phyloP scores from a whole-genome alignment of 192 early-diverging fungal species.

The Entomortierella lignicola region DNA sequence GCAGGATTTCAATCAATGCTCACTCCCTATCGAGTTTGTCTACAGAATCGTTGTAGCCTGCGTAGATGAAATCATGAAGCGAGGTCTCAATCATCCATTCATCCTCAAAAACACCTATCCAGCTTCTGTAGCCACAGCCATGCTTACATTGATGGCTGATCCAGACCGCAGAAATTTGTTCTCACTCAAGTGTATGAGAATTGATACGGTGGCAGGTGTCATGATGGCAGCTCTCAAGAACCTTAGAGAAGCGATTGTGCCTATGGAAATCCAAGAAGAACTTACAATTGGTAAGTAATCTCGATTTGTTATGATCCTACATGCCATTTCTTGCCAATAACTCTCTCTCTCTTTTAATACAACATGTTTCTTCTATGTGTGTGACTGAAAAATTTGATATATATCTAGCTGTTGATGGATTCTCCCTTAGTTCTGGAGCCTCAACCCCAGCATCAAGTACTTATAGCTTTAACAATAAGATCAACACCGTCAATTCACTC shows the following conservation, averaged over 20 bases:
- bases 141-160: constrained; percentile 44
- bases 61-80: constrained; percentile 49
- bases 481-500: constrained; percentile 43
- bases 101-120: constrained; percentile 48
- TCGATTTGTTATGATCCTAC: too few species aligned
- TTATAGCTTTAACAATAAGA: constrained; percentile 31
- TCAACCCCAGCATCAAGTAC: constrained; percentile 23
- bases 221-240: constrained; percentile 49
- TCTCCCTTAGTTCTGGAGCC: not conserved
- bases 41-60: constrained; percentile 42
- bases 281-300: constrained; percentile 36
- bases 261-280: constrained; percentile 49
- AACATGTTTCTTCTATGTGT: not conserved
- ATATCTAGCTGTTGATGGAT: too few species aligned
- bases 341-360: too few species aligned
- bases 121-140: constrained; percentile 32
- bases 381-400: too few species aligned
- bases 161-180: constrained; percentile 44
- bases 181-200: constrained; percentile 45
- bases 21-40: constrained; percentile 50
- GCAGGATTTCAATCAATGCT: constrained; percentile 52
- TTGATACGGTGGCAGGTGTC: constrained; percentile 49
- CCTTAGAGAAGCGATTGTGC: constrained; percentile 41
- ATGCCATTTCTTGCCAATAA: too few species aligned
- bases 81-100: constrained; percentile 48